Percentiles rank a stretch among this genome's conserved stretches.
Evolutionary conservation across 2,329 filamentous ascomycete genomes (phyloP).

Genomic region (Curvularia verruculosa): DNA sequence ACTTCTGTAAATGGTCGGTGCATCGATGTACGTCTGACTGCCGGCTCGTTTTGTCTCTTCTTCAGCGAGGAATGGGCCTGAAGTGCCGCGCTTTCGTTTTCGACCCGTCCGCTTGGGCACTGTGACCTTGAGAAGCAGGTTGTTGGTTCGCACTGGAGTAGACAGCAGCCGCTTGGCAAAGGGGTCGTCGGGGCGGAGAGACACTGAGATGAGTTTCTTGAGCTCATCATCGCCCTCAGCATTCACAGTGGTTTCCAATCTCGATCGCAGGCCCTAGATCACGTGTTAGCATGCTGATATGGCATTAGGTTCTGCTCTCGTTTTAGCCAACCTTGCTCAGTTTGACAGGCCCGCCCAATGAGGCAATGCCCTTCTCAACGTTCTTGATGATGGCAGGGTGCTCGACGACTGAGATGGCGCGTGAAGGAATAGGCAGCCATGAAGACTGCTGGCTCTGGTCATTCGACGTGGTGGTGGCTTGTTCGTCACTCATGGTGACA

Average conservation of each 20-base stretch:
- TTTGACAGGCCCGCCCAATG: slow-evolving; percentile 63
- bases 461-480: slow-evolving; percentile 9
- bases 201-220: slow-evolving; percentile 67
- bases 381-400: slow-evolving; percentile 71
- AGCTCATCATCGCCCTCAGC: slow-evolving; percentile 43
- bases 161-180: slow-evolving; percentile 80
- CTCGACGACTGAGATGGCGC: slow-evolving; percentile 66
- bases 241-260: slow-evolving; percentile 30
- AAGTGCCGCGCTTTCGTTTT: slow-evolving; percentile 80
- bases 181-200: slow-evolving; percentile 78
- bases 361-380: slow-evolving; percentile 67
- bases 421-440: slow-evolving; percentile 58
- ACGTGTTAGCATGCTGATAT: slow-evolving; percentile 17
- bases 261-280: slow-evolving; percentile 37
- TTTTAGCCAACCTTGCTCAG: slow-evolving; percentile 57
- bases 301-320: slow-evolving; percentile 6
- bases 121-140: slow-evolving; percentile 83
- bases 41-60: slow-evolving; percentile 36
- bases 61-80: slow-evolving; percentile 62
- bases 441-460: slow-evolving; percentile 39
- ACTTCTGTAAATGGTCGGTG: slow-evolving; percentile 61
- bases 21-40: slow-evolving; percentile 25
- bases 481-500: slow-evolving; percentile 21
- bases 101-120: slow-evolving; percentile 86
- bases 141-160: slow-evolving; percentile 75